These are phyloP conservation scores for Vinca minor DNA, from an alignment of 257 asterid species.

Conservation along the genomic window DNA sequence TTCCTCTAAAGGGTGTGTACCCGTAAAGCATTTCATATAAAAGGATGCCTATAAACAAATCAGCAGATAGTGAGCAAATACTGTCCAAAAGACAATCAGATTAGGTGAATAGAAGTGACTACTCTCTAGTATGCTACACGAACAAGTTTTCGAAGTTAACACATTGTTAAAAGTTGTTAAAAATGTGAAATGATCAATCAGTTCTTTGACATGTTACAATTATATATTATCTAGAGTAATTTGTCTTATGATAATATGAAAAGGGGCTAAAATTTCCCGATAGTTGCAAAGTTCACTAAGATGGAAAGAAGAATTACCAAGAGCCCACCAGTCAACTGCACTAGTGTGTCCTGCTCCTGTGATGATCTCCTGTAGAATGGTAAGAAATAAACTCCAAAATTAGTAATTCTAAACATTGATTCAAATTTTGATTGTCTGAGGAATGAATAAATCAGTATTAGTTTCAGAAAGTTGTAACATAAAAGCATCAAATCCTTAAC, in stretches of 20 bases:
- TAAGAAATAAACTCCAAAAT: conserved; percentile 3
- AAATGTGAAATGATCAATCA: background rate
- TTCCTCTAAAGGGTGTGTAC: conserved; percentile 93
- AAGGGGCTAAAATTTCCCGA: background rate
- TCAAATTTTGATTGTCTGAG: background rate
- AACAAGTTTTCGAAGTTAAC: background rate
- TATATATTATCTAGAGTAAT: background rate
- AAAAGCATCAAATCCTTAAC: background rate
- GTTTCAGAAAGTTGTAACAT: background rate
- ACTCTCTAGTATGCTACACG: background rate
- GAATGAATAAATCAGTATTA: background rate
- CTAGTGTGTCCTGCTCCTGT: conserved; percentile 95
- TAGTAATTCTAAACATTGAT: background rate
- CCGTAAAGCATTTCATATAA: conserved; percentile 91
- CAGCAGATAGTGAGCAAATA: conserved; percentile 1
- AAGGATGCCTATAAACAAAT: conserved; percentile 59
- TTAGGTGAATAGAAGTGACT: background rate
- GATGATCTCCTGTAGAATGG: conserved; percentile 64
- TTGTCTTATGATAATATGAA: background rate
- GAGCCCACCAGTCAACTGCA: conserved; percentile 99
- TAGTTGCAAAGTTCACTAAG: background rate
- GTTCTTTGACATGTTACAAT: background rate
- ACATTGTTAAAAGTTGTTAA: background rate
- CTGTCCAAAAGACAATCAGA: no score
- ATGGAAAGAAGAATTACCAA: conserved; percentile 46